These are phyloP conservation scores for Diaporthe helianthi DNA, from an alignment of 2,329 filamentous ascomycete species.

Conservation along the genomic window DNA sequence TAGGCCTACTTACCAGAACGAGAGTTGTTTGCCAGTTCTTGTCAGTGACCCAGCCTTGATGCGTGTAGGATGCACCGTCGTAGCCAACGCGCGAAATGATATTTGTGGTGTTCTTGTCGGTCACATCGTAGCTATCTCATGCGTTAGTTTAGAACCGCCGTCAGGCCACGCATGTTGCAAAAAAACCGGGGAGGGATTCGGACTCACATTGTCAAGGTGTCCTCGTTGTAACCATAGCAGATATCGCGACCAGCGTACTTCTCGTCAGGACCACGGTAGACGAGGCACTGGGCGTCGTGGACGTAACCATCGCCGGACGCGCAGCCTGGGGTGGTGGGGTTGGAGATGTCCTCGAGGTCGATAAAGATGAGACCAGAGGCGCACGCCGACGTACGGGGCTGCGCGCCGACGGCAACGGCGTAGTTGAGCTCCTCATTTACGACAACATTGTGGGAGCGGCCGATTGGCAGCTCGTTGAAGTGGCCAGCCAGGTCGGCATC, in stretches of 20 bases:
- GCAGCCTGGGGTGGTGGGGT: conserved; percentile 61
- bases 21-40: conserved; percentile 52
- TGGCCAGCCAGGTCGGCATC: conserved; percentile 46
- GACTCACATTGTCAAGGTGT: conserved; percentile 53
- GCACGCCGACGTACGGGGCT: conserved; percentile 52
- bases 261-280: conserved; percentile 58
- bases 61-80: conserved; percentile 63
- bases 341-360: conserved; percentile 60
- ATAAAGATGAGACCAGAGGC: conserved; percentile 64
- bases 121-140: conserved; percentile 53
- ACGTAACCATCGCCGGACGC: conserved; percentile 64
- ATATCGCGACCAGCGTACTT: conserved; percentile 57
- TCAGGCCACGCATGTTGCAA: not conserved
- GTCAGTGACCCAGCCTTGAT: conserved; percentile 62
- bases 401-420: conserved; percentile 52
- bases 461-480: conserved; percentile 44
- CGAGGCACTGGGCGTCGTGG: conserved; percentile 66
- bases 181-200: too few species aligned
- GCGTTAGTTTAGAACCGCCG: conserved; percentile 24
- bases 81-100: conserved; percentile 62
- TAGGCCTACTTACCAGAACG: conserved; percentile 44
- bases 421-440: conserved; percentile 56
- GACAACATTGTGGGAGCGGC: conserved; percentile 61
- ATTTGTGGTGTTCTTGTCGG: conserved; percentile 52
- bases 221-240: conserved; percentile 63